Conservation (phyloP, 768 basidiomycete species). For the Kwoniella mangroviensis region DNA sequence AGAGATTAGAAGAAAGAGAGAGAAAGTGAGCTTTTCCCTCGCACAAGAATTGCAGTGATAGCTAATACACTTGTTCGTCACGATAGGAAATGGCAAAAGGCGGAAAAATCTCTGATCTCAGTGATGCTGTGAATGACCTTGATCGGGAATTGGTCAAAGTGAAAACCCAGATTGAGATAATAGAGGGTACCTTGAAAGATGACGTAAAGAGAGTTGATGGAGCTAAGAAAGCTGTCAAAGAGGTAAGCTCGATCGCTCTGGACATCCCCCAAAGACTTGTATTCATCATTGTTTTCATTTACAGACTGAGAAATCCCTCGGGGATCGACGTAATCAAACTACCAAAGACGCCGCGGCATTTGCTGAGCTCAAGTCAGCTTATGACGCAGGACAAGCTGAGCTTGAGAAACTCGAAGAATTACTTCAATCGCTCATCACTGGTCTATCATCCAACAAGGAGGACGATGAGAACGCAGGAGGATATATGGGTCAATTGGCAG, state of each 20-base stretch:
- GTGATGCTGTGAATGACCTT: slow-evolving; percentile 75
- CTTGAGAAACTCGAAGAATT: slow-evolving; percentile 82
- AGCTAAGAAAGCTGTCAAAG: slow-evolving; percentile 66
- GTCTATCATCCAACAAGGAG: slow-evolving; percentile 68
- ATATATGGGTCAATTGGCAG: slow-evolving; percentile 93
- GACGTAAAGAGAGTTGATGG: slow-evolving; percentile 69
- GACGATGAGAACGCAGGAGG: slow-evolving; percentile 76
- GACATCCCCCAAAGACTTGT: background rate
- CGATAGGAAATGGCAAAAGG: slow-evolving; percentile 83
- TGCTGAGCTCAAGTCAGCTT: slow-evolving; percentile 70
- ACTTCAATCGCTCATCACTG: slow-evolving; percentile 91
- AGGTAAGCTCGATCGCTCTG: slow-evolving; percentile 61
- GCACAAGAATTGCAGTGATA: no score
- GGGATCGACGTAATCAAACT: slow-evolving; percentile 69
- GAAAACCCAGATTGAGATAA: slow-evolving; percentile 83
- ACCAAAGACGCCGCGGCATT: slow-evolving; percentile 65
- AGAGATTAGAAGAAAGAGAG: slow-evolving; percentile 73
- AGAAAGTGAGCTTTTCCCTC: slow-evolving; percentile 59
- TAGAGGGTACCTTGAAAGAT: slow-evolving; percentile 72
- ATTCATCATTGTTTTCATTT: slow-evolving; percentile 7
- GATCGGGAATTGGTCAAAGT: slow-evolving; percentile 82
- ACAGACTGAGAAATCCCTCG: slow-evolving; percentile 67
- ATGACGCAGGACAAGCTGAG: slow-evolving; percentile 66
- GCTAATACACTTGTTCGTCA: slow-evolving; percentile 3
- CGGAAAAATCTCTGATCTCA: slow-evolving; percentile 84